These are phyloP conservation scores for Trichothecium roseum DNA, from an alignment of 2,329 filamentous ascomycete species.

Conservation along the genomic window DNA sequence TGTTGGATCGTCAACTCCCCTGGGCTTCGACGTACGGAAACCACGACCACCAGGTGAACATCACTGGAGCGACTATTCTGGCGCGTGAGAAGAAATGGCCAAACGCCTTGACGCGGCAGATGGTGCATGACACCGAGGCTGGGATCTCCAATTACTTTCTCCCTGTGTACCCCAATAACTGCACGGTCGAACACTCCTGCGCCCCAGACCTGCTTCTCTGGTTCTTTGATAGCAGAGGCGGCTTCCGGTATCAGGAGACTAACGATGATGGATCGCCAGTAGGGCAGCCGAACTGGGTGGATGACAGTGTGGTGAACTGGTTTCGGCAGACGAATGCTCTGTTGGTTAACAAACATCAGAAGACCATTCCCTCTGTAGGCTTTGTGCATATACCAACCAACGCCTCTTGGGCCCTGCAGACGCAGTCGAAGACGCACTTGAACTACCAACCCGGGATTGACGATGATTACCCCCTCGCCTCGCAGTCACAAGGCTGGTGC, in stretches of 20 bases:
- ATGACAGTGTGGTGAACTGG: slow-evolving; percentile 32
- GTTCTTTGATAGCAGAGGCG: slow-evolving; percentile 62
- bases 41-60: slow-evolving; percentile 52
- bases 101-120: slow-evolving; percentile 27
- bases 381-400: slow-evolving; percentile 39
- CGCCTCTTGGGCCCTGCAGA: slow-evolving; percentile 28
- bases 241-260: slow-evolving; percentile 34
- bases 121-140: slow-evolving; percentile 23
- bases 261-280: slow-evolving; percentile 17
- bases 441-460: slow-evolving; percentile 33
- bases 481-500: slow-evolving; percentile 34
- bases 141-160: slow-evolving; percentile 39
- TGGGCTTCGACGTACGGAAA: slow-evolving; percentile 67
- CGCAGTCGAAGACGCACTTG: slow-evolving; percentile 20
- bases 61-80: slow-evolving; percentile 35
- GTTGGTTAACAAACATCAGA: slow-evolving; percentile 16
- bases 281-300: slow-evolving; percentile 33
- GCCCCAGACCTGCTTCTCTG: slow-evolving; percentile 44
- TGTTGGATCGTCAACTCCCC: slow-evolving; percentile 41
- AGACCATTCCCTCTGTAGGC: slow-evolving; percentile 30
- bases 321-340: slow-evolving; percentile 22
- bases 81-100: slow-evolving; percentile 27
- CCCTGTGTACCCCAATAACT: slow-evolving; percentile 28
- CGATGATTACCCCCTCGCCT: slow-evolving; percentile 28
- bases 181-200: slow-evolving; percentile 17